Evolutionary conservation across 805 yeast species (phyloP).

Genomic region (Schwanniomyces yamadae): DNA sequence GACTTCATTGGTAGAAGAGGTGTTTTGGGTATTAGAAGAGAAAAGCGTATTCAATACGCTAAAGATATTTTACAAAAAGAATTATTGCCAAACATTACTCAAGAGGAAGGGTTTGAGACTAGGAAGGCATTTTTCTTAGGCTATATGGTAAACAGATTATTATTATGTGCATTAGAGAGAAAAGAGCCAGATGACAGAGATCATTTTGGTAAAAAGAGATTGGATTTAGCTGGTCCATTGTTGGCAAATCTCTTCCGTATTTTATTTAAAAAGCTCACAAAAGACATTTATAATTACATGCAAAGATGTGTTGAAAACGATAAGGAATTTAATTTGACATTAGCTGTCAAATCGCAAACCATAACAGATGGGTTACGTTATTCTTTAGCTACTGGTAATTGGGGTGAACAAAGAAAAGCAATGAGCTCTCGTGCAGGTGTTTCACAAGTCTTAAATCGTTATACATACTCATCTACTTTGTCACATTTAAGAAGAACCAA

Average conservation of each 20-base stretch:
- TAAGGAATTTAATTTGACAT: constrained; percentile 91
- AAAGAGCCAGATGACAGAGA: constrained; percentile 99
- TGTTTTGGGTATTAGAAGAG: constrained; percentile 93
- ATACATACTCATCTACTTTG: constrained; percentile 96
- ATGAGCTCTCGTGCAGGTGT: constrained; percentile 99
- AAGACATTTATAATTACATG: constrained; percentile 96
- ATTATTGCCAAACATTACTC: constrained; percentile 94
- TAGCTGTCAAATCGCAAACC: constrained; percentile 96
- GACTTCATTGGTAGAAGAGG: constrained; percentile 99
- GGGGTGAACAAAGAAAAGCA: constrained; percentile 99
- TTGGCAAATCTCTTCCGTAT: constrained; percentile 94
- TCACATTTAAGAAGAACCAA: constrained; percentile 98
- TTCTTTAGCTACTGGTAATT: constrained; percentile 98
- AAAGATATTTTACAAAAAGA: constrained; percentile 95
- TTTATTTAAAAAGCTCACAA: constrained; percentile 89
- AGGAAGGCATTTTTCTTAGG: constrained; percentile 97
- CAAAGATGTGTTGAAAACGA: constrained; percentile 98
- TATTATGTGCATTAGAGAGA: constrained; percentile 94
- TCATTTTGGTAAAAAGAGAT: constrained; percentile 97
- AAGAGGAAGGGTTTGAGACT: constrained; percentile 94
- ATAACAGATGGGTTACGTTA: constrained; percentile 96
- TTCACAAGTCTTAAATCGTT: constrained; percentile 95
- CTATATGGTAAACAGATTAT: constrained; percentile 93
- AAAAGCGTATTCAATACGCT: constrained; percentile 97
- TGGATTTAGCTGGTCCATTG: constrained; percentile 97